Conservation (phyloP, 345 rosid species). For the Diplotaxis tenuifolia region DNA sequence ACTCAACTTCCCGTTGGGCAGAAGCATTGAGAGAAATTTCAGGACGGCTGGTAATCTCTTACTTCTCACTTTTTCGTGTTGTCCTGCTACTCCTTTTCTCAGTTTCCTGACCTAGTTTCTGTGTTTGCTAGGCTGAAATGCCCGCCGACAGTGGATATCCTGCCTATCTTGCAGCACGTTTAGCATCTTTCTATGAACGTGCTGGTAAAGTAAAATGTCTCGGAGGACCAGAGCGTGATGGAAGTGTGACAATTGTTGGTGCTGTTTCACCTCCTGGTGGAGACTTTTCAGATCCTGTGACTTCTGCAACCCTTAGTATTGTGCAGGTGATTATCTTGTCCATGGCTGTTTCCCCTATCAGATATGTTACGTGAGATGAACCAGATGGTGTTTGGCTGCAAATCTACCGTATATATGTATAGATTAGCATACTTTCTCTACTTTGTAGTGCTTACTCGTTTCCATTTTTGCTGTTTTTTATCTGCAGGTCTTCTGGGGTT, state of each 20-base stretch:
- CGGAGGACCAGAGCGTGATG: conserved; percentile 95
- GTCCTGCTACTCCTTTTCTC: background rate
- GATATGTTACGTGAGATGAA: background rate
- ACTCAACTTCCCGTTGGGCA: conserved; percentile 99
- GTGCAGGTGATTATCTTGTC: conserved; percentile 69
- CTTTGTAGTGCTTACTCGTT: conserved; percentile 9
- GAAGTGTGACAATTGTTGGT: conserved; percentile 99
- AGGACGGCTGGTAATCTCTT: conserved; percentile 76
- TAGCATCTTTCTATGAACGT: conserved; percentile 98
- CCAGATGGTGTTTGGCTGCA: conserved; percentile 12
- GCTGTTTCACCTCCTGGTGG: conserved; percentile 99
- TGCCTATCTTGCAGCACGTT: conserved; percentile 97
- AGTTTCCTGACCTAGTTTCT: conserved; percentile 17
- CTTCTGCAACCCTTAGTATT: conserved; percentile 98
- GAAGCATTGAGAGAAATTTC: conserved; percentile 99
- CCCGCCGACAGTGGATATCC: conserved; percentile 99
- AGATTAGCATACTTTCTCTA: background rate
- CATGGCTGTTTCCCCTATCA: background rate
- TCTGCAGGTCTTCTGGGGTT: conserved; percentile 98
- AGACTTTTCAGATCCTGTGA: conserved; percentile 99
- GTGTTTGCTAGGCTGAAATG: conserved; percentile 88
- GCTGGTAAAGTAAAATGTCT: conserved; percentile 99
- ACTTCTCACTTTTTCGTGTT: background rate
- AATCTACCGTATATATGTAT: background rate
- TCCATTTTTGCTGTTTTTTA: conserved; percentile 15